Evolutionary conservation across 371 early-diverging fungal genomes (phyloP).

Genomic region (Parasitella parasitica): DNA sequence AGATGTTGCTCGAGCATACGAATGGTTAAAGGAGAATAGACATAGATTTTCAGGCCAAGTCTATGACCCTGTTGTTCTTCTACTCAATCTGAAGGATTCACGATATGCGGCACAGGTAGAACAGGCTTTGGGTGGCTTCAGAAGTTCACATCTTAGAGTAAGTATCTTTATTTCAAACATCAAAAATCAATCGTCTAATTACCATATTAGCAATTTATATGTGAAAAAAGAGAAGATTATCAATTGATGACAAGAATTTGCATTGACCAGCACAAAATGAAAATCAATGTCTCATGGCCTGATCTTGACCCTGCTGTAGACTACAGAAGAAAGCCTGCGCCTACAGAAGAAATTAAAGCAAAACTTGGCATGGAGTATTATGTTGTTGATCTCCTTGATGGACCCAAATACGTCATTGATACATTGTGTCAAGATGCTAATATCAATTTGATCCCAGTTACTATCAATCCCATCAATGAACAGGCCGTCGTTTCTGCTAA

Average conservation of each 20-base stretch:
- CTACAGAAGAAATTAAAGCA: conserved; percentile 30
- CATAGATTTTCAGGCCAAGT: conserved; percentile 66
- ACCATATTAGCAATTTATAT: conserved; percentile 69
- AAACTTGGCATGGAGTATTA: conserved; percentile 74
- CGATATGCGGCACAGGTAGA: conserved; percentile 70
- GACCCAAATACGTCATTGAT: conserved; percentile 64
- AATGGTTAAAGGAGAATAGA: conserved; percentile 68
- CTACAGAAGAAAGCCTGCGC: conserved; percentile 41
- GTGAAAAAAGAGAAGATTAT: conserved; percentile 80
- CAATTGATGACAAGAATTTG: conserved; percentile 57
- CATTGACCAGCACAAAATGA: conserved; percentile 56
- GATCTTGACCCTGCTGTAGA: conserved; percentile 25
- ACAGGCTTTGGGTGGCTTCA: conserved; percentile 37
- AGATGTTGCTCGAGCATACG: conserved; percentile 58
- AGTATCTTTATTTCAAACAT: neutral
- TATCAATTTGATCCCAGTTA: conserved; percentile 65
- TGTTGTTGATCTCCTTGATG: conserved; percentile 74
- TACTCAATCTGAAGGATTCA: conserved; percentile 65
- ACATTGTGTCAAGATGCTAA: conserved; percentile 61
- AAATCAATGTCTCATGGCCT: conserved; percentile 65
- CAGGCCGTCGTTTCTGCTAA: conserved; percentile 32
- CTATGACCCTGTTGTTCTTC: conserved; percentile 71
- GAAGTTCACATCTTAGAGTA: conserved; percentile 47
- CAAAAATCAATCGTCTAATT: neutral
- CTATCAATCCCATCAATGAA: conserved; percentile 42